Conservation (phyloP, 257 asterid genomes). For the Salvia rosmarinus region DNA sequence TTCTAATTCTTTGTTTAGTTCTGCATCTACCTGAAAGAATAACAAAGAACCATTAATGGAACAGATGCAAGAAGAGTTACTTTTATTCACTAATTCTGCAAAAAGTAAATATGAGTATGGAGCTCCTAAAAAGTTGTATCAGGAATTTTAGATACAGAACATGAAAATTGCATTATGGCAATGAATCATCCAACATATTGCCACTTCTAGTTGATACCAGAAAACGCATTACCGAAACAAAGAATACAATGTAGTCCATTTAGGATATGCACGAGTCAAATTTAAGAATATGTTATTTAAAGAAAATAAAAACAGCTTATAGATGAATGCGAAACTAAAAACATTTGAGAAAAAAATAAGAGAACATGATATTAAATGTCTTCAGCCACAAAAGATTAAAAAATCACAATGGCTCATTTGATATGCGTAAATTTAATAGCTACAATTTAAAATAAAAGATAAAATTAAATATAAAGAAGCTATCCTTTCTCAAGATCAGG, state of each 20-base stretch:
- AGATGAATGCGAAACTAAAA: constrained; percentile 3
- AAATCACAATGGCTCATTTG: not conserved
- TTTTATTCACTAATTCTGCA: not conserved
- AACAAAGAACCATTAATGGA: constrained; percentile 16
- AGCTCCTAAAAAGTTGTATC: not conserved
- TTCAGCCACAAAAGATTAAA: not conserved
- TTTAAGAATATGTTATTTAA: not conserved
- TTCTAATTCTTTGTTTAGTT: constrained; percentile 82
- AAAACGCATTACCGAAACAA: constrained; percentile 7
- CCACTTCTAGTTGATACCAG: constrained; percentile 14
- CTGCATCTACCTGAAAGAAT: constrained; percentile 78
- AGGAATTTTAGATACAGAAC: not conserved
- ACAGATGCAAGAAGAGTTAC: constrained; percentile 23
- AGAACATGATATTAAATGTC: constrained; percentile 8
- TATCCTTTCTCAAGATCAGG: constrained; percentile 9
- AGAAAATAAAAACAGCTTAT: constrained; percentile 3
- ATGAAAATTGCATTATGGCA: not conserved
- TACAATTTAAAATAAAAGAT: not conserved
- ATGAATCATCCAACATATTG: constrained; percentile 16
- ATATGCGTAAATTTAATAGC: constrained; percentile 3
- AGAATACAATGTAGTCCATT: not conserved
- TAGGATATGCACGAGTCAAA: constrained; percentile 1
- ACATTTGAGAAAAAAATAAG: not conserved
- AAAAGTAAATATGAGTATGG: not conserved
- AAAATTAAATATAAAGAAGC: not conserved